Percentiles rank a stretch among this genome's conserved stretches.
phyloP scores from a whole-genome alignment of 1,284 basidiomycete species.

The Meira nashicola region DNA sequence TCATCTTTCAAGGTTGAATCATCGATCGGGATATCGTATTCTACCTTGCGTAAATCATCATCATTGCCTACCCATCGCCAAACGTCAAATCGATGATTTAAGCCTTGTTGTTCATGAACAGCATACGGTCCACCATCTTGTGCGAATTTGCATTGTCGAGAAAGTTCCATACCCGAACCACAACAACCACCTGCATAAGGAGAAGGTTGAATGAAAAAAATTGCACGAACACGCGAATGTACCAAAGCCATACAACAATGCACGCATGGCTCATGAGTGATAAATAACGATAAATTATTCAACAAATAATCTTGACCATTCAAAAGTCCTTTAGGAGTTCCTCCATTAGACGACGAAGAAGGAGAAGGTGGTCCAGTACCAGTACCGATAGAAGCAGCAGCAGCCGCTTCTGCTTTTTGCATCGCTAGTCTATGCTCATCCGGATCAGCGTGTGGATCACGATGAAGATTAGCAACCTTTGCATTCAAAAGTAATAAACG shows the following conservation, averaged over 20 bases:
- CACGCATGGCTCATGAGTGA: conserved; percentile 48
- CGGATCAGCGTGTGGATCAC: not conserved
- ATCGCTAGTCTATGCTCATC: not conserved
- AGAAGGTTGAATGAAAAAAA: conserved; percentile 40
- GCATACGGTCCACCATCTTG: conserved; percentile 46
- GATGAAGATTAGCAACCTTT: conserved; percentile 2
- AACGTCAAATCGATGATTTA: conserved; percentile 55
- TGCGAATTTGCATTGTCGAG: conserved; percentile 18
- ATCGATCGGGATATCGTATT: conserved; percentile 4
- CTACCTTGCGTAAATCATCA: conserved; percentile 6
- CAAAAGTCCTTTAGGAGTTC: not conserved
- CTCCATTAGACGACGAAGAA: not conserved
- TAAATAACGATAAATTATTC: conserved; percentile 38
- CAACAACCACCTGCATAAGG: conserved; percentile 44
- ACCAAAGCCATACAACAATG: conserved; percentile 50
- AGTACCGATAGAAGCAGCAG: not conserved
- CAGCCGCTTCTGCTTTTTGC: too few species aligned
- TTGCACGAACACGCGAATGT: conserved; percentile 39
- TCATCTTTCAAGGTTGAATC: too few species aligned
- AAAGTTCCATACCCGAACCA: conserved; percentile 20
- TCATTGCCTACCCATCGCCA: conserved; percentile 46
- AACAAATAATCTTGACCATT: conserved; percentile 50
- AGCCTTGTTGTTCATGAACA: conserved; percentile 54
- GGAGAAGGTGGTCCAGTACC: not conserved
- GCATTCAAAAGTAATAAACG: conserved; percentile 4